These are phyloP conservation scores for Plantago major DNA, from an alignment of 257 asterid genomes.

Conservation along the genomic window DNA sequence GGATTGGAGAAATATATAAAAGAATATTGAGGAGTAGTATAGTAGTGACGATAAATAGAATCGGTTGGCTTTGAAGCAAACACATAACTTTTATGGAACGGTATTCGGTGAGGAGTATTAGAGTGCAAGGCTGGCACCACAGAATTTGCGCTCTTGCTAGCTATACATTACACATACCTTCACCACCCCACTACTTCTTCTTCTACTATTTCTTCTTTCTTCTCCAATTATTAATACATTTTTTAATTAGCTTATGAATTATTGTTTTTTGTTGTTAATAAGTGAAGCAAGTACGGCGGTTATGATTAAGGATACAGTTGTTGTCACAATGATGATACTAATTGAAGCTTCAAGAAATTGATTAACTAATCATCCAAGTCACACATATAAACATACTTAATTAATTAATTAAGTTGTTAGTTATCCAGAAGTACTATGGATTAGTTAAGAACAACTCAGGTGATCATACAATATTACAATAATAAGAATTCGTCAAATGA, in stretches of 20 bases:
- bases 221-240: neutral
- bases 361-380: slow-evolving; percentile 25
- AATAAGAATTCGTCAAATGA: slow-evolving; percentile 6
- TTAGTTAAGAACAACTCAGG: too few species aligned
- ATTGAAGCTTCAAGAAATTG: slow-evolving; percentile 16
- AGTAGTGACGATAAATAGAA: slow-evolving; percentile 39
- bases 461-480: too few species aligned
- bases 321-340: slow-evolving; percentile 16
- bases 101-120: slow-evolving; percentile 73
- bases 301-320: slow-evolving; percentile 12
- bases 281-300: slow-evolving; percentile 11
- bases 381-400: slow-evolving; percentile 18
- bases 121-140: slow-evolving; percentile 99
- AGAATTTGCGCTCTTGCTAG: slow-evolving; percentile 33
- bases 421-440: too few species aligned
- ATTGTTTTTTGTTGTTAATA: slow-evolving; percentile 5
- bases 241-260: neutral
- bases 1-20: too few species aligned
- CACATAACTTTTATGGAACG: slow-evolving; percentile 63
- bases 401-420: neutral
- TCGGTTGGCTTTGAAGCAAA: slow-evolving; percentile 96
- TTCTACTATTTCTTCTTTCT: slow-evolving; percentile 8
- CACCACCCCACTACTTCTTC: slow-evolving; percentile 44
- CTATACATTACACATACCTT: slow-evolving; percentile 6
- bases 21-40: neutral